phyloP scores from a whole-genome alignment of 2,329 filamentous ascomycete genomes.

The Arachnomyces sp. region DNA sequence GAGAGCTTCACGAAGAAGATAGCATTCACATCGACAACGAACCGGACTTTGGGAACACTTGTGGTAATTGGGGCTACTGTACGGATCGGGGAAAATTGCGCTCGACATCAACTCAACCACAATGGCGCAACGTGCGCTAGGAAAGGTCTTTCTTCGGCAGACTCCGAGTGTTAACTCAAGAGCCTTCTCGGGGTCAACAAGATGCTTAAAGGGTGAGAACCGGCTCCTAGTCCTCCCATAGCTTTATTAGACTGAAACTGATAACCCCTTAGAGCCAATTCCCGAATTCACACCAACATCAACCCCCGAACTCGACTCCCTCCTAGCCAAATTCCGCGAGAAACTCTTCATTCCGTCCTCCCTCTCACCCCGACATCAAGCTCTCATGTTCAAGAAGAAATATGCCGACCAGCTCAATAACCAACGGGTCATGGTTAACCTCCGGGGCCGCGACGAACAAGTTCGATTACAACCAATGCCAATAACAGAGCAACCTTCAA shows the following conservation, averaged over 20 bases:
- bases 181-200: conserved; percentile 24
- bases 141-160: conserved; percentile 31
- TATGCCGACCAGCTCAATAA: conserved; percentile 28
- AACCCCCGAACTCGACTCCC: conserved; percentile 32
- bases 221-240: neutral
- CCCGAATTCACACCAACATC: conserved; percentile 33
- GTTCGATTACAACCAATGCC: conserved; percentile 32
- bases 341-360: conserved; percentile 37
- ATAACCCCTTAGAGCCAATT: conserved; percentile 19
- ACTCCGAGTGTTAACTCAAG: conserved; percentile 19
- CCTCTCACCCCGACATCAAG: conserved; percentile 29
- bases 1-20: neutral
- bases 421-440: conserved; percentile 33
- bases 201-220: conserved; percentile 25
- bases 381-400: conserved; percentile 31
- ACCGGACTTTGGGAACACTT: too few species aligned
- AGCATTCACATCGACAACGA: too few species aligned
- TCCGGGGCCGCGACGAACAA: conserved; percentile 29
- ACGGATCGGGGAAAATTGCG: too few species aligned
- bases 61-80: too few species aligned
- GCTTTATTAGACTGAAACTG: neutral
- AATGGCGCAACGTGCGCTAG: conserved; percentile 33
- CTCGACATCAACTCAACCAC: conserved; percentile 1
- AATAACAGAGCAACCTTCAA: conserved; percentile 24
- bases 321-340: conserved; percentile 34